phyloP scores from a whole-genome alignment of 1,139 yeast genomes.

The Lodderomyces metapsilosis region DNA sequence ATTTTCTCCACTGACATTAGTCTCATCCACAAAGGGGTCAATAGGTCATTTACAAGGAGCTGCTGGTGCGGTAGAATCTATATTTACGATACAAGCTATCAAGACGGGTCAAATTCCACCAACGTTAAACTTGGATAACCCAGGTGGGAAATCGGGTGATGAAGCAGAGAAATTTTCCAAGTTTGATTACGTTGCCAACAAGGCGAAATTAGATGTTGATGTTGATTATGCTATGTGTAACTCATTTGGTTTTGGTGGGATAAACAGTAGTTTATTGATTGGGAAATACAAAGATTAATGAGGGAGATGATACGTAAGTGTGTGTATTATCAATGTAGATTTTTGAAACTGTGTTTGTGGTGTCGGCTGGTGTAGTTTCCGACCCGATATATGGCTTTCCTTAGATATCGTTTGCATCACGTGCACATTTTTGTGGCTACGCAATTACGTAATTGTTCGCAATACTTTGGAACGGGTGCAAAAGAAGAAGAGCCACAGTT shows the following conservation, averaged over 20 bases:
- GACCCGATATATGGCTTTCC: no score
- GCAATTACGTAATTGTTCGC: neutral
- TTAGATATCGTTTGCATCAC: neutral
- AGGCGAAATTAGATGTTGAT: conserved; percentile 31
- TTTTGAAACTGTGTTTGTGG: neutral
- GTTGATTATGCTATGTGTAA: conserved; percentile 71
- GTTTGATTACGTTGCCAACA: conserved; percentile 62
- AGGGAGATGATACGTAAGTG: neutral
- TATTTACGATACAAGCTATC: conserved; percentile 72
- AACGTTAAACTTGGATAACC: conserved; percentile 63
- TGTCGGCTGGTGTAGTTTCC: conserved; percentile 2
- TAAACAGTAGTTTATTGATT: conserved; percentile 64
- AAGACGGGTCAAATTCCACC: conserved; percentile 66
- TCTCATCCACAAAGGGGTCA: conserved; percentile 88
- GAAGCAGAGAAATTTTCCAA: conserved; percentile 37
- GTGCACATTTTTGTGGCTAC: conserved; percentile 1
- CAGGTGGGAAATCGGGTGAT: conserved; percentile 49
- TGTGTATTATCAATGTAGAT: neutral
- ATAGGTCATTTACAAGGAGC: conserved; percentile 95
- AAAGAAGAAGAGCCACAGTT: conserved; percentile 5
- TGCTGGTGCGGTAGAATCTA: conserved; percentile 91
- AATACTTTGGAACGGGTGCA: conserved; percentile 2
- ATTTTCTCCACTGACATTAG: conserved; percentile 39
- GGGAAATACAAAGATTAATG: conserved; percentile 14
- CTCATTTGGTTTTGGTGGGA: conserved; percentile 98